A percentile compares a stretch with the other conserved stretches of the same genome.
phyloP scores from a whole-genome alignment of 805 yeast species.

The Metschnikowia santaceciliae region DNA sequence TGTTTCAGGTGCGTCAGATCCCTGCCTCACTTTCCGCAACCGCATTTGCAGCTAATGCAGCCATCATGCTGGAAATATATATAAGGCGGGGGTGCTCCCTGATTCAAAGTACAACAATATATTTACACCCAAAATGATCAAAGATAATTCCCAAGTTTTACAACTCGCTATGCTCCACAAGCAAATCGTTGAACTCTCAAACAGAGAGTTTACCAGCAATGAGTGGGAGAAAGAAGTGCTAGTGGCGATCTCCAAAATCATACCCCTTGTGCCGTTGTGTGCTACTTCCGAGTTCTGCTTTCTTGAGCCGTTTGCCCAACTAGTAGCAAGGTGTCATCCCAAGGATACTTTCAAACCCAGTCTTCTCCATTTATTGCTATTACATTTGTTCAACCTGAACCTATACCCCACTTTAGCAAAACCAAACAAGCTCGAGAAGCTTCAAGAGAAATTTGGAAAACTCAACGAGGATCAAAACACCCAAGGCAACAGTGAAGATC shows the following conservation, averaged over 20 bases:
- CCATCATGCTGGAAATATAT: background rate
- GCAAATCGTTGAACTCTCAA: background rate
- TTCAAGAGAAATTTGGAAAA: background rate
- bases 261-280: background rate
- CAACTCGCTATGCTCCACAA: background rate
- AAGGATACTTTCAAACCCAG: background rate
- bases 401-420: constrained; percentile 1
- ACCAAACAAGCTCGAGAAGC: background rate
- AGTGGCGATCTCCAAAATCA: background rate
- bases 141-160: constrained; percentile 1
- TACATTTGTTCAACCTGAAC: constrained; percentile 8
- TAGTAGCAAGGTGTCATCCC: background rate
- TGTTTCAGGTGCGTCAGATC: background rate
- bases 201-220: background rate
- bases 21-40: background rate
- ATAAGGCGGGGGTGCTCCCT: background rate
- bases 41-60: constrained; percentile 3
- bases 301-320: constrained; percentile 3
- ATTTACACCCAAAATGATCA: background rate
- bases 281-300: background rate
- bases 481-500: background rate
- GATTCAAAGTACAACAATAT: no score
- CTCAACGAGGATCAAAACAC: background rate
- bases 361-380: constrained; percentile 8
- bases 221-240: constrained; percentile 2